A percentile compares a stretch with the other conserved stretches of the same genome.
Conservation (phyloP, 306 rosid species). For the Parietaria judaica region DNA sequence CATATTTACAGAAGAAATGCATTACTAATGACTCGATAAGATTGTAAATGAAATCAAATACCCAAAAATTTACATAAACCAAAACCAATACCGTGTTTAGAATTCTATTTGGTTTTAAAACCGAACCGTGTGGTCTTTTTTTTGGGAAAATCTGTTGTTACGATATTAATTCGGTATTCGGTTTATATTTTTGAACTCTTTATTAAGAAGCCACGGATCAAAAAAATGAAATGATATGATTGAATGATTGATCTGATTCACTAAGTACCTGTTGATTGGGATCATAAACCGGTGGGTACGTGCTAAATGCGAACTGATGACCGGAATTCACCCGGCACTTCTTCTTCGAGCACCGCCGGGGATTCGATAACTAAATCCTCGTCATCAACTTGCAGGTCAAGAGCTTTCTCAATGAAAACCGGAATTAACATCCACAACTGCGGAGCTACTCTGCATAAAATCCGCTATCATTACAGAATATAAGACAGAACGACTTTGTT, state of each 20-base stretch:
- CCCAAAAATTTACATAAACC: no score
- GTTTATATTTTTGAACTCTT: no score
- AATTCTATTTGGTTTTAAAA: no score
- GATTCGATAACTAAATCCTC: constrained; percentile 42
- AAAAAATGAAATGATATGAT: neutral
- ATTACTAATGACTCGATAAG: no score
- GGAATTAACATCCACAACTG: constrained; percentile 68
- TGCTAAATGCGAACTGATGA: constrained; percentile 55
- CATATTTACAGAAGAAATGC: no score
- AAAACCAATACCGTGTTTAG: no score
- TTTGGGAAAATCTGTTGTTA: no score
- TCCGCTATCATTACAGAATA: constrained; percentile 12
- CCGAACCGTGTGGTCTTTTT: no score
- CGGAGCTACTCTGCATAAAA: constrained; percentile 47
- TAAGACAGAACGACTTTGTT: neutral
- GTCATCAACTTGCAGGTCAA: constrained; percentile 40
- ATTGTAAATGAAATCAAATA: no score
- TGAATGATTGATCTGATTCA: neutral
- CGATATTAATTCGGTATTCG: no score
- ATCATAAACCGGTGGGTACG: constrained; percentile 49
- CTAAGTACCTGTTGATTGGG: constrained; percentile 56
- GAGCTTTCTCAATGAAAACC: constrained; percentile 38
- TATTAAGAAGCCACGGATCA: neutral
- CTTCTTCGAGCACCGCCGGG: constrained; percentile 34
- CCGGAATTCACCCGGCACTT: constrained; percentile 28